Conservation (phyloP, 129 eudicot species). For the Tagetes erecta region DNA sequence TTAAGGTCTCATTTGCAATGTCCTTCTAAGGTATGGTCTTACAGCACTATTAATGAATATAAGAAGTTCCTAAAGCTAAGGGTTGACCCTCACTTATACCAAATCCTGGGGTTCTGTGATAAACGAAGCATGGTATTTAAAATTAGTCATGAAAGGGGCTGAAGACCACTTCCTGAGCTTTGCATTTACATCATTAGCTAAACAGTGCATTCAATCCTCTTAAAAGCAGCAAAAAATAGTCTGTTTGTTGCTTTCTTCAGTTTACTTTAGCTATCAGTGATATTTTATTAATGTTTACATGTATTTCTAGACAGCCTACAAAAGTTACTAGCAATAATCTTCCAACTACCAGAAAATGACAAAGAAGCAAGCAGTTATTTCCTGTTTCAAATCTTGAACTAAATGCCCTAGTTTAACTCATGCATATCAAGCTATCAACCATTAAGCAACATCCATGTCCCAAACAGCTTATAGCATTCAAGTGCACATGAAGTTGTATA, state of each 20-base stretch:
- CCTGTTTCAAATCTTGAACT: background rate
- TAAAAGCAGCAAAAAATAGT: conserved; percentile 8
- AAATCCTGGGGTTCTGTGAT: background rate
- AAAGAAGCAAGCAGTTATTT: background rate
- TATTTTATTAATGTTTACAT: conserved; percentile 6
- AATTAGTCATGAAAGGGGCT: background rate
- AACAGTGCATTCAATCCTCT: background rate
- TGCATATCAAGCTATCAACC: background rate
- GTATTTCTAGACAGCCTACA: background rate
- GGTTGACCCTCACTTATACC: background rate
- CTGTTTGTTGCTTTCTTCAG: conserved; percentile 8
- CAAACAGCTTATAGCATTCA: conserved; percentile 13
- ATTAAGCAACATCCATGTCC: background rate
- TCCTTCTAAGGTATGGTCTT: background rate
- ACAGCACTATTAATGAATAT: background rate
- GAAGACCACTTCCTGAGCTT: background rate
- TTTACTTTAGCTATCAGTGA: background rate
- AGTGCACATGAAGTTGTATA: background rate
- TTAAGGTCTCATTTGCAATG: background rate
- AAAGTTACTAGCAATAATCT: conserved; percentile 7
- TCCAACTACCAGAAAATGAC: background rate
- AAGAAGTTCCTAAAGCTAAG: conserved; percentile 10
- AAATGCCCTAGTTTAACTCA: background rate
- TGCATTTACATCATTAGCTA: background rate
- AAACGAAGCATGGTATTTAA: background rate